A percentile compares a stretch with the other conserved stretches of the same genome.
Evolutionary conservation across 495 filamentous ascomycete species (phyloP).

Genomic region (Glarea lozoyensis): DNA sequence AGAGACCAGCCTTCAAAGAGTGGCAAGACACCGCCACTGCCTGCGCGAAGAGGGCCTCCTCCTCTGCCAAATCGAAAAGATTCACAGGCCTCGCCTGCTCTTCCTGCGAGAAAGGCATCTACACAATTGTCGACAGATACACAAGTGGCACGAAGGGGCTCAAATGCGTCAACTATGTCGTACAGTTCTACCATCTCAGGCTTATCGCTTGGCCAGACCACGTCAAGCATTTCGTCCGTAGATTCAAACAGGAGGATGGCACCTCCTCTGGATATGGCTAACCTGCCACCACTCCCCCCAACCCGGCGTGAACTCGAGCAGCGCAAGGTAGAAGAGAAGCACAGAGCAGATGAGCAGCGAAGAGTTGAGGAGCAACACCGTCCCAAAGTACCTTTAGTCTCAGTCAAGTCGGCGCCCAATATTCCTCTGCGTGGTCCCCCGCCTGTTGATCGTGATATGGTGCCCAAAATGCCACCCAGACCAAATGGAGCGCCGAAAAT

Average conservation of each 20-base stretch:
- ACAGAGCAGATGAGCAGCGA: conserved; percentile 10
- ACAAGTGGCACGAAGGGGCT: conserved; percentile 11
- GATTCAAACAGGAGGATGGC: conserved; percentile 31
- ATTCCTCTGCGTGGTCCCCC: conserved; percentile 12
- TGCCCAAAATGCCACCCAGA: conserved; percentile 15
- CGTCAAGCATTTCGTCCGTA: conserved; percentile 2
- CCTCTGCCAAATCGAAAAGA: conserved; percentile 17
- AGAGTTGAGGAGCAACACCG: conserved; percentile 9
- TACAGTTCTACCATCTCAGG: conserved; percentile 15
- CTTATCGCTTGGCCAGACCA: conserved; percentile 9
- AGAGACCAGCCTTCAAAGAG: conserved; percentile 12
- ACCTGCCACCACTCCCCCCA: conserved; percentile 35
- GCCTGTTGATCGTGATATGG: conserved; percentile 10
- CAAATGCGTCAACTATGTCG: conserved; percentile 17
- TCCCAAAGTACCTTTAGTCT: conserved; percentile 6
- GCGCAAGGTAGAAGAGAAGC: conserved; percentile 12
- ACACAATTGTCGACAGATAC: no score
- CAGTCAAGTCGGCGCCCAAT: conserved; percentile 15
- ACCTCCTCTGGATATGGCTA: conserved; percentile 37
- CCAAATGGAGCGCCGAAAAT: conserved; percentile 6
- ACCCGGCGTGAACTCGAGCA: conserved; percentile 11
- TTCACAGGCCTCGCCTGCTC: conserved; percentile 12
- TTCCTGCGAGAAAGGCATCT: conserved; percentile 15
- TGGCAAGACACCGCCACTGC: conserved; percentile 10
- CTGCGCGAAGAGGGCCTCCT: conserved; percentile 19